Base-by-base conservation (phyloP, 78 protist species). In the Protostelium mycophagum region DNA sequence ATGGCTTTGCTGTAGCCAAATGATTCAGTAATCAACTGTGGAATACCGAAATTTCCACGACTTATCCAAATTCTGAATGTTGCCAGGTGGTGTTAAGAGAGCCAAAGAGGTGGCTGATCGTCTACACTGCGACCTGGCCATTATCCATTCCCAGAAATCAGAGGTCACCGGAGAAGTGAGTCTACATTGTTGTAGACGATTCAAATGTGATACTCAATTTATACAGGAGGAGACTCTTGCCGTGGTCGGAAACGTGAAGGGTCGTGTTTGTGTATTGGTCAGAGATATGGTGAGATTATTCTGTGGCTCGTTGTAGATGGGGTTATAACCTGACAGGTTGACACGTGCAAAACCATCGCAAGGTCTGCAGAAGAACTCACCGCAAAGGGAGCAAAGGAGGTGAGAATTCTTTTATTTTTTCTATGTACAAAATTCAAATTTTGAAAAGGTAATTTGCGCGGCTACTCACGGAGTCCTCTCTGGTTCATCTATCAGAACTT, bases 31-130 rank as follows among this genome's bases (percentile, higher is more conserved):
- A n/a, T n/a, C n/a, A n/a, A n/a, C n/a, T n/a, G n/a, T n/a, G n/a
- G n/a, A n/a, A n/a, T n/a, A n/a, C n/a, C n/a, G n/a, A n/a, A n/a
- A n/a, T n/a, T n/a, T n/a, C n/a, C n/a, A n/a, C n/a, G n/a, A n/a
- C n/a, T n/a, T n/a, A n/a, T n/a, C n/a, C n/a, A n/a, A n/a, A n/a
- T n/a, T n/a, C n/a, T n/a, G n/a, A 16, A 51, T 16, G 16, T 51
- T 51, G 73, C 16, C 73, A 25, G 97, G 97, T 35, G 97, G 96
- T 86, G 96, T 89, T 34, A 94, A 96, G 36, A 38, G 95, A 34
- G 95, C 93, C 28, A 88, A 93, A 35, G 36, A 85, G 34, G 91
- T 96, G 28, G 89, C 97, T 28, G 97, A 96, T 37, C 83, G 90
- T 25, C 83, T 96, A 35, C 38, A 86, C 87, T 16, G 38, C 34